Base-by-base conservation (phyloP, 345 rosid species). In the Sisymbrium altissimum region DNA sequence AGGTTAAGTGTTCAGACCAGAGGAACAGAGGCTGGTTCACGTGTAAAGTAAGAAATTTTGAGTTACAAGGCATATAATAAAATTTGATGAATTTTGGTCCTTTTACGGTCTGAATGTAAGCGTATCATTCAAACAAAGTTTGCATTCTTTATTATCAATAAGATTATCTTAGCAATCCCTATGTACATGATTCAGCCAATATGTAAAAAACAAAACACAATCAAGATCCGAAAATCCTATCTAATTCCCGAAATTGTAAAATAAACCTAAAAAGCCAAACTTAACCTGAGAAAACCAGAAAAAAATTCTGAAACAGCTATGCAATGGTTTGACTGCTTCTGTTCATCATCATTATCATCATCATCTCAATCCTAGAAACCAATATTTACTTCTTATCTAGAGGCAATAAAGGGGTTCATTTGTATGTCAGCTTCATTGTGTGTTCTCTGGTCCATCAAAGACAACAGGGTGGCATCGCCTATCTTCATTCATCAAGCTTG, bases 401-500 rank as follows among this genome's bases (percentile, higher is more conserved):
- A 55, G 32, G 50, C 23, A 56, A 23, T 23, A 23, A 23, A 23
- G 18, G 7, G 39, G 13, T 65, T 33, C 55, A 54, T 10, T 35
- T 46, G 43, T 56, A 5, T 66, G 72, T 57, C 60, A 74, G 36
- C 66, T 57, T 14, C 41, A 46, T 46, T 66, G 72, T 3, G 27
- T 57, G 27, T 18, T 17, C 53, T 61, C 86, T 18, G 68, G 61
- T 14, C 72, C 81, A 29, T 83, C 86, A 83, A 89, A 84, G 43
- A 89, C 80, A 49, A 87, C 83, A 9, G 96, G 92, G 68, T 91
- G 96, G 79, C 92, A 89, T 64, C 86, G 79, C 70, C 83, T 87
- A 67, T 89, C 92, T 79, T 89, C 96, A 40, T 87, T 89, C 92
- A 89, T 84, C 71, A 89, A 80, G 73, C 90, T 89, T 39, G 96